These are phyloP conservation scores for Raffaelea deltoideospora DNA, from an alignment of 2,329 filamentous ascomycete species.

Conservation along the genomic window DNA sequence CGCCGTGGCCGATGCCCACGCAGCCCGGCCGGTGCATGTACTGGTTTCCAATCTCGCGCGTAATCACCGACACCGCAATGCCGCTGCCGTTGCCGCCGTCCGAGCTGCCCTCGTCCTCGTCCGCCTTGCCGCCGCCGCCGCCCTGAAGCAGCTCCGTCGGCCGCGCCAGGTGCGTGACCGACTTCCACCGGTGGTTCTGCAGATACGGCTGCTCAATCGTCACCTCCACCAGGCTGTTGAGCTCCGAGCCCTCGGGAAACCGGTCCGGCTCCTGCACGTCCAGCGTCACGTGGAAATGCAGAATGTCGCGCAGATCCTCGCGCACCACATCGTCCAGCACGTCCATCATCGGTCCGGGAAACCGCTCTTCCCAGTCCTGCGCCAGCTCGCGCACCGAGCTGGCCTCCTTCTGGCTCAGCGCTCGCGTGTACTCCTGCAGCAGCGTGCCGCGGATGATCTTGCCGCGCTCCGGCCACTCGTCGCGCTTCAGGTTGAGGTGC, in stretches of 20 bases:
- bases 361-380: constrained; percentile 41
- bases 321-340: constrained; percentile 31
- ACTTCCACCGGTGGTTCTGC: constrained; percentile 44
- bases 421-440: constrained; percentile 43
- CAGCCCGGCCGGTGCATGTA: constrained; percentile 35
- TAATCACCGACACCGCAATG: constrained; percentile 23
- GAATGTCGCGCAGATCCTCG: constrained; percentile 37
- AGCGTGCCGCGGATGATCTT: constrained; percentile 31
- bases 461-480: constrained; percentile 28
- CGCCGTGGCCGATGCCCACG: constrained; percentile 14
- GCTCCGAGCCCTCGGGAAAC: constrained; percentile 43
- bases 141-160: constrained; percentile 32
- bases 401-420: constrained; percentile 38
- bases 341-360: constrained; percentile 36
- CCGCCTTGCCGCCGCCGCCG: constrained; percentile 2
- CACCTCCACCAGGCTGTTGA: constrained; percentile 44
- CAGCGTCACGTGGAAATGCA: constrained; percentile 48
- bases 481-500: constrained; percentile 35
- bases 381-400: constrained; percentile 37
- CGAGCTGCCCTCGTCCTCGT: constrained; percentile 14
- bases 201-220: constrained; percentile 37
- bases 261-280: constrained; percentile 41
- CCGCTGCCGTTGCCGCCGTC: constrained; percentile 7
- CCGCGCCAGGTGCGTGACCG: constrained; percentile 40
- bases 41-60: constrained; percentile 33